These are phyloP conservation scores for Lepiota brunneoincarnata DNA, from an alignment of 768 basidiomycete genomes.

Conservation along the genomic window DNA sequence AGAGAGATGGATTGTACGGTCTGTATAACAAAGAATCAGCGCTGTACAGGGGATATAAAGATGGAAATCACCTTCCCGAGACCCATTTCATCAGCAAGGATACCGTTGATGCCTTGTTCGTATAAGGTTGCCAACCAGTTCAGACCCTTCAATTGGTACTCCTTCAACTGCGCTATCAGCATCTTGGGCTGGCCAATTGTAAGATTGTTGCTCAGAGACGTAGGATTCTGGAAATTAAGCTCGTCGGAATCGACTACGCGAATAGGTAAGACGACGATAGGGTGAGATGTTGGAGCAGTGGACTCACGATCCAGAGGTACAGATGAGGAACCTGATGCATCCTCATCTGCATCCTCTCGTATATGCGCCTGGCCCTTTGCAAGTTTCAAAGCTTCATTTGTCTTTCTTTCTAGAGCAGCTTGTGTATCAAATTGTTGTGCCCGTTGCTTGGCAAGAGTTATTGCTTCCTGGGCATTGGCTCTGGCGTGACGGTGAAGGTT, in stretches of 20 bases:
- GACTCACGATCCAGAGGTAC: conserved; percentile 68
- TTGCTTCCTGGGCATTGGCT: conserved; percentile 87
- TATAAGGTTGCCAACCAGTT: conserved; percentile 98
- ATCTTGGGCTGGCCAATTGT: conserved; percentile 92
- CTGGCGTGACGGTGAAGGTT: conserved; percentile 85
- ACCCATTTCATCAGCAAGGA: conserved; percentile 99
- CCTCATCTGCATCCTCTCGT: conserved; percentile 39
- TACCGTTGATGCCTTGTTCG: conserved; percentile 99
- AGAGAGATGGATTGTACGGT: conserved; percentile 98
- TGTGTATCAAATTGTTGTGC: conserved; percentile 86
- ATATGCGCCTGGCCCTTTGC: conserved; percentile 54
- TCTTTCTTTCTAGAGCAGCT: conserved; percentile 77
- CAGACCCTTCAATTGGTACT: conserved; percentile 96
- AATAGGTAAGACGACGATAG: conserved; percentile 3
- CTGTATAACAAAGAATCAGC: conserved; percentile 31
- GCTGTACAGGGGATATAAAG: conserved; percentile 1
- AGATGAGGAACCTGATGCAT: conserved; percentile 33
- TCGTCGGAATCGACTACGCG: conserved; percentile 87
- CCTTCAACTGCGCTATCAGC: conserved; percentile 95
- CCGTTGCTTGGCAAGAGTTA: conserved; percentile 71
- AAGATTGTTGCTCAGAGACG: conserved; percentile 78
- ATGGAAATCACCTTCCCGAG: conserved; percentile 65
- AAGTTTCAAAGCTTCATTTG: conserved; percentile 70
- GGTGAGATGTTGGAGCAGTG: not conserved
- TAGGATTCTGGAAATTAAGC: conserved; percentile 98